Base-by-base conservation (phyloP, 305 asterid species). In the Coffea humblotiana region DNA sequence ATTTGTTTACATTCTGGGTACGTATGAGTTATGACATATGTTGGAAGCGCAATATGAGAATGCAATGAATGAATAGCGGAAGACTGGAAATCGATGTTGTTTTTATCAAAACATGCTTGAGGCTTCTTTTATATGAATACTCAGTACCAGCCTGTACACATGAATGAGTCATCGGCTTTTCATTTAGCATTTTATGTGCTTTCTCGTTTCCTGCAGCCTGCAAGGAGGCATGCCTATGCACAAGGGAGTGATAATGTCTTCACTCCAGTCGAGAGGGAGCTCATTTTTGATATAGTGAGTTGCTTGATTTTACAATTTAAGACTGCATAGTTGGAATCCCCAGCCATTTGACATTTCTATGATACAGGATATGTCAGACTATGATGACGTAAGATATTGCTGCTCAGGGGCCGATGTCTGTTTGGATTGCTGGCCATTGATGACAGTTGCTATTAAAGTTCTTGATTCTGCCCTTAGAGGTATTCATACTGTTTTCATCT, bases 361-460 rank as follows among this genome's bases (percentile, higher is more conserved):
- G 45, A 16, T 35, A 77, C 88, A 95, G 99, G 98, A 94, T 83
- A 88, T 94, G 65, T 91, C 98, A 77, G 98, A 96, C 82, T 96
- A 96, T 77, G 98, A 95, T 77, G 99, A 95, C 89, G 97, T 92
- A 68, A 91, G 99, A 84, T 93, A 87, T 87, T 95, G 99, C 90
- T 95, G 98, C 90, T 86, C 94, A 9, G 99, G 98, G 84, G 98
- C 98, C 75, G 94, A 93, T 88, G 97, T 91, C 80, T 96, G 99
- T 85, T 84, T 92, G 68, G 81, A 89, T 74, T 92, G 99, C 91
- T 96, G 98, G 99, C 97, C 97, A 7, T 84, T 95, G 88, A 94
- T 94, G 97, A 93, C 99, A 72, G 89, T 90, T 40, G 97, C 99
- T 78, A 89, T 96, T 77, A 96, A 91, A 89, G 97, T 96, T 51